Base-by-base conservation (phyloP, 805 yeast species). In the Lipomyces chichibuensis region DNA sequence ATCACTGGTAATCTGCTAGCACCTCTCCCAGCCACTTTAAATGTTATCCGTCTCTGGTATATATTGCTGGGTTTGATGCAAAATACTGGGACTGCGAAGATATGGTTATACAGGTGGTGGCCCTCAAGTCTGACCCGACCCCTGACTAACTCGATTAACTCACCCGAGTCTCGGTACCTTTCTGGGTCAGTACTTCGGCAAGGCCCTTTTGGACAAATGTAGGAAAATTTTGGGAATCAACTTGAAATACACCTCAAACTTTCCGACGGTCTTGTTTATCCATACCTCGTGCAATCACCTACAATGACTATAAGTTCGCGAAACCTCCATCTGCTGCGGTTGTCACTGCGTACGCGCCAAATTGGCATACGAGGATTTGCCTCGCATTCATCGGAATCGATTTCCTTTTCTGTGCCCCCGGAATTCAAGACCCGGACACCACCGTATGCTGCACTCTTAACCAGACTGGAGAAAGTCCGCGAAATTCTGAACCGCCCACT, bases 341-440 rank as follows among this genome's bases (percentile, higher is more conserved):
- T n/a, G 49, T 43, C 49, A 5, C 49, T 43, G n/a, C 49, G 49
- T n/a, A 3, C n/a, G 49, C 49, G 49, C 23, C 49, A 23, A 17
- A 43, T 43, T 43, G 49, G 49, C 25, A 43, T 3, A 6, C 66
- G 69, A 20, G 56, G 65, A 13, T 51, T 67, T n/a, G 71, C 71
- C 51, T 52, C 70, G 57, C 59, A 56, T 3, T 43, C 69, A 32
- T 43, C 61, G 6, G 63, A 51, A n/a, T 52, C 63, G 23, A 17
- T 56, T 29, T 39, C 53, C 46, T n/a, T 69, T 39, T 25, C 62
- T 66, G 84, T 87, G 8, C 92, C 97, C 4, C 75, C 80, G 17
- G 90, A 88, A 58, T 87, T 79, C 76, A 81, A 81, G 75, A 80
- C 91, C 33, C 85, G 96, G 76, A 85, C 92, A 25, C 98, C 99